phyloP scores from a whole-genome alignment of 768 basidiomycete species.

The Rhodosporidiobolus odoratus region DNA sequence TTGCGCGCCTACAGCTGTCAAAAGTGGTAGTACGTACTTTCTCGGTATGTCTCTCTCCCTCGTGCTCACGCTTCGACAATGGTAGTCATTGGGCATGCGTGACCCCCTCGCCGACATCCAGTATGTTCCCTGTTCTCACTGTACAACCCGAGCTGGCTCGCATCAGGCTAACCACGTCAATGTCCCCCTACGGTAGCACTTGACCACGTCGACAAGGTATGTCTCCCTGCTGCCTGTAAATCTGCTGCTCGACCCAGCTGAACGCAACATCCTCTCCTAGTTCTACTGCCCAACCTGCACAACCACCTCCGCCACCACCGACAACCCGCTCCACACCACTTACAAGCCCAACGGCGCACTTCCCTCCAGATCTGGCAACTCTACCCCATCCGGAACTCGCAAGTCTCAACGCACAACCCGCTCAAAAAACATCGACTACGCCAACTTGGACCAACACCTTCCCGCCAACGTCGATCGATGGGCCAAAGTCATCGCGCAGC shows the following conservation, averaged over 20 bases:
- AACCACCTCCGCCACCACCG: slow-evolving; percentile 7
- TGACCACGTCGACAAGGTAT: slow-evolving; percentile 51
- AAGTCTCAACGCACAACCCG: slow-evolving; percentile 60
- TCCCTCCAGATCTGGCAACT: slow-evolving; percentile 46
- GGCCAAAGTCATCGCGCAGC: slow-evolving; percentile 64
- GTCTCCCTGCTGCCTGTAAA: not conserved
- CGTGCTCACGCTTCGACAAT: not conserved
- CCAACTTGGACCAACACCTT: slow-evolving; percentile 62
- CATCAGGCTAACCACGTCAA: slow-evolving; percentile 63
- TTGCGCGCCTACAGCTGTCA: not conserved
- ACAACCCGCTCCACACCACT: slow-evolving; percentile 59
- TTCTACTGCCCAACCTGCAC: slow-evolving; percentile 33
- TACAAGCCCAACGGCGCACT: slow-evolving; percentile 50
- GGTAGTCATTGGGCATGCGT: slow-evolving; percentile 36
- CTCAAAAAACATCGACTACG: slow-evolving; percentile 68
- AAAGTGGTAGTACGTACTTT: slow-evolving; percentile 8
- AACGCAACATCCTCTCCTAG: slow-evolving; percentile 54
- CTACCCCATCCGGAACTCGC: slow-evolving; percentile 54
- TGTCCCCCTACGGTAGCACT: slow-evolving; percentile 59
- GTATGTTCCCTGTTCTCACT: slow-evolving; percentile 51
- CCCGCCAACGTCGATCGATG: slow-evolving; percentile 54
- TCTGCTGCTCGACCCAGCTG: not conserved
- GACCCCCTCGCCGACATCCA: not conserved
- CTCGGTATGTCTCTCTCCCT: not conserved
- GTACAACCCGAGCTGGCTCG: slow-evolving; percentile 73